These are phyloP conservation scores for Gossypium australe DNA, from an alignment of 345 rosid species.

Conservation along the genomic window DNA sequence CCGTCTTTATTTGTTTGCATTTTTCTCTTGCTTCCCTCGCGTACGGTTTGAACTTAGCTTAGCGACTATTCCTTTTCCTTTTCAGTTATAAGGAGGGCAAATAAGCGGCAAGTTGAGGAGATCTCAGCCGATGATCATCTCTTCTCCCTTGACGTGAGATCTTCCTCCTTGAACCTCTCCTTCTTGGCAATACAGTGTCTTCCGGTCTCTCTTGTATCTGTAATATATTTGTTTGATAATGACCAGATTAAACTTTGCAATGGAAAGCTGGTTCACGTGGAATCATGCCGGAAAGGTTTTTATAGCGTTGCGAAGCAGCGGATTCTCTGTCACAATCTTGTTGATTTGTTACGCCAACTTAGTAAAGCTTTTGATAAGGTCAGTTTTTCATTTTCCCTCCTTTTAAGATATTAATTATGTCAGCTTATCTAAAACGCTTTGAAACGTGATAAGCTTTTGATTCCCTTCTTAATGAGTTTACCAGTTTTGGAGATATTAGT, in stretches of 20 bases:
- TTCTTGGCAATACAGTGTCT: background rate
- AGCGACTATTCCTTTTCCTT: background rate
- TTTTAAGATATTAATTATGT: background rate
- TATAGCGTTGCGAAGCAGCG: conserved; percentile 69
- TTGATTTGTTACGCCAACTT: conserved; percentile 85
- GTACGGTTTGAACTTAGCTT: conserved; percentile 11
- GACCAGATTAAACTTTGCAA: conserved; percentile 89
- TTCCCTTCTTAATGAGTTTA: background rate
- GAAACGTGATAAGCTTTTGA: background rate
- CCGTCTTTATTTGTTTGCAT: background rate
- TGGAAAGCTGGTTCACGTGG: conserved; percentile 82
- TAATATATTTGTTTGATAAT: background rate
- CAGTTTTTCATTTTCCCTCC: conserved; percentile 18
- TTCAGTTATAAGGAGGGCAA: conserved; percentile 59
- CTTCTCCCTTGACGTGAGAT: conserved; percentile 75
- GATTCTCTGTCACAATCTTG: conserved; percentile 74
- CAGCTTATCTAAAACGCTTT: background rate
- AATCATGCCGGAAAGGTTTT: conserved; percentile 81
- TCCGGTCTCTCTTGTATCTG: background rate
- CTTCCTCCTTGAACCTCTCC: background rate
- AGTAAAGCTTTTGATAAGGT: conserved; percentile 91
- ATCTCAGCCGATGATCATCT: conserved; percentile 67
- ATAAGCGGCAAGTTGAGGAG: conserved; percentile 52
- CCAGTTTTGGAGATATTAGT: background rate
- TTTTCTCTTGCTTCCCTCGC: background rate